These are phyloP conservation scores for Dissophora globulifera DNA, from an alignment of 192 early-diverging fungal genomes.

Conservation along the genomic window DNA sequence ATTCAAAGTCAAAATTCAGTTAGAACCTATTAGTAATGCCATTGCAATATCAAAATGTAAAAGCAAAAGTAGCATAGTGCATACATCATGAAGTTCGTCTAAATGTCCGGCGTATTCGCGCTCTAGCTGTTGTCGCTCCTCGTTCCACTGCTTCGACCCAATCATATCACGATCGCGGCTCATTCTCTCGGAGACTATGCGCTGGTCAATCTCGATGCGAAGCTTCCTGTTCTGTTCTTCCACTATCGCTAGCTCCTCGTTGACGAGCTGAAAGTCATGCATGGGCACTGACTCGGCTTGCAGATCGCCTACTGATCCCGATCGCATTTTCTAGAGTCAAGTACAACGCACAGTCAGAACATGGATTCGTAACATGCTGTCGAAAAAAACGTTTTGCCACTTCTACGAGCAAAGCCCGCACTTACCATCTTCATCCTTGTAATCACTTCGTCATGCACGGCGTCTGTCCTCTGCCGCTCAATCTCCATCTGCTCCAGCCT, in stretches of 20 bases:
- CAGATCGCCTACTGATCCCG: constrained; percentile 1
- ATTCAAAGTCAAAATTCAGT: not conserved
- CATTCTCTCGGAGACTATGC: constrained; percentile 5
- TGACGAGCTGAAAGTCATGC: constrained; percentile 23
- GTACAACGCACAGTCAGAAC: no score
- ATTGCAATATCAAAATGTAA: not conserved
- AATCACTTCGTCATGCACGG: constrained; percentile 50
- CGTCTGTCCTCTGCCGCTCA: constrained; percentile 15
- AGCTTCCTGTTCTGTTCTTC: constrained; percentile 35
- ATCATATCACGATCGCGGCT: constrained; percentile 13
- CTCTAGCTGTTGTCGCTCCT: constrained; percentile 33
- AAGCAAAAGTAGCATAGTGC: not conserved
- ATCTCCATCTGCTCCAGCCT: constrained; percentile 17
- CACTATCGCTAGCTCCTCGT: constrained; percentile 21
- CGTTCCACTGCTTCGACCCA: constrained; percentile 18
- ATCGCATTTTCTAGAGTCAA: constrained; percentile 35
- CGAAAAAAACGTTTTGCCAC: no score
- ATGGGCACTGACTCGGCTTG: constrained; percentile 5
- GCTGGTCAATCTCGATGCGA: constrained; percentile 27
- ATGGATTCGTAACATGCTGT: no score
- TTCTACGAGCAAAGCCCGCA: no score
- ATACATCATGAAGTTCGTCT: constrained; percentile 53
- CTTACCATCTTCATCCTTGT: constrained; percentile 40
- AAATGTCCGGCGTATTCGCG: constrained; percentile 20
- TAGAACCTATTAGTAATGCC: no score